Evolutionary conservation across 805 yeast species (phyloP), one percentile per base, ranked within the genome.

Genomic region (Metschnikowia bowlesiae): DNA sequence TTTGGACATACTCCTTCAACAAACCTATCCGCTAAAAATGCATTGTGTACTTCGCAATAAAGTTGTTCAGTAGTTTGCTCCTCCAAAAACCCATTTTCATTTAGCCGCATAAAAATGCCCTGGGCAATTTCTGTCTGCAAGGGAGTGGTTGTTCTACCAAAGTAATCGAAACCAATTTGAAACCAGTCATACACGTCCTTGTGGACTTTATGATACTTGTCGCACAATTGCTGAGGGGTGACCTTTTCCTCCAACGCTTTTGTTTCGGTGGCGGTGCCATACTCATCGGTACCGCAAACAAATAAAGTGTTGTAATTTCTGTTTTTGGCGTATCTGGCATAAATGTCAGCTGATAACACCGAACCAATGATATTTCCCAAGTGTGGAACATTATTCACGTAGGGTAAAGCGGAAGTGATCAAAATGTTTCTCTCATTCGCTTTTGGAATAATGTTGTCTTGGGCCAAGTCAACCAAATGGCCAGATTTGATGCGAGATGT

Each of bases 221-320:
- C 89, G 78, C 98, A 94, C 60, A 94, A 76, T 66, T 89, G 85
- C 61, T 81, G 75, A 45, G 99, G 99, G 3, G 96, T 80, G 53
- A 88, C 86, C 39, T 86, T 84, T 64, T 94, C 99, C 67, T 92
- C 98, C 46, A 94, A 73, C 9, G 99, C 99, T 72, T 92, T 94
- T 30, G 99, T 94, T 70, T 94, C 99, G 13, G 99, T 94, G 43
- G 99, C 99, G 51, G 99, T 94, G 67, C 99, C 99, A 67, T 94
- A 94, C 73, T 94, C 99, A 67, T 94, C 99, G 36, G 99, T 94
- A 73, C 99, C 99, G 71, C 99, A 90, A 50, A 94, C 72, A 63
- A 75, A 94, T 56, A 94, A 73, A 18, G 96, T 77, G 67, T 91
- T 94, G 73, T 85, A 85, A 68, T 89, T 87, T 75, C 97, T 83